Base-by-base conservation (phyloP, 148 eudicot species). In the Rhododendron simsii region DNA sequence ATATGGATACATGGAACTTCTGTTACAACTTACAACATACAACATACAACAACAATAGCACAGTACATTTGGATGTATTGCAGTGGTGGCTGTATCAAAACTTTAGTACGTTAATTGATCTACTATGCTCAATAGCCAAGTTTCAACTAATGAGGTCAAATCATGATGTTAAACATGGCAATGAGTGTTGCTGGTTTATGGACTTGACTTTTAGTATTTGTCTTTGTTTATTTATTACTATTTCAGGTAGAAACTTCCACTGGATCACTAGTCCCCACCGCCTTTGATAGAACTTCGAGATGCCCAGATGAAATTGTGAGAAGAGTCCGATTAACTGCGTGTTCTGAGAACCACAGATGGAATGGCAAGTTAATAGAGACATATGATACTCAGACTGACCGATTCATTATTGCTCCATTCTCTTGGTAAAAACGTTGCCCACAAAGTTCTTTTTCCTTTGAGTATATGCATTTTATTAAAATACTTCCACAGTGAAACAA, bases 241-340 rank as follows among this genome's bases (percentile, higher is more conserved):
- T 84, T 87, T 86, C 91, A 97, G 99, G 92, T 93, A 33, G 96
- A 97, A 81, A 93, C 96, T 81, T 90, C 89, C 79, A 95, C 89
- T 15, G 99, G 99, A 86, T 90, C 87, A 55, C 53, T 94, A 21
- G 67, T 85, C 61, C 99, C 98, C 50, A 94, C 98, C 83, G 88
- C 89, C 86, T 97, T 95, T 85, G 98, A 97, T 88, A 85, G 84
- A 48, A 94, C 91, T 23, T 92, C 98, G 51, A 93, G 98, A 88
- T 92, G 96, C 81, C 98, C 99, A 3, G 98, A 97, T 89, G 98
- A 93, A 85, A 76, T 95, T 81, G 95, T 97, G 33, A 91, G 98
- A 82, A 91, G 98, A 91, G 88, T 93, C 86, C 93, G 99, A 44
- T 28, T 97, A 53, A 63, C 90, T 84, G 91, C 96, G 61, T 88